These are phyloP conservation scores for Vaccinium vitisidaea DNA, from an alignment of 148 eudicot species.

Conservation along the genomic window DNA sequence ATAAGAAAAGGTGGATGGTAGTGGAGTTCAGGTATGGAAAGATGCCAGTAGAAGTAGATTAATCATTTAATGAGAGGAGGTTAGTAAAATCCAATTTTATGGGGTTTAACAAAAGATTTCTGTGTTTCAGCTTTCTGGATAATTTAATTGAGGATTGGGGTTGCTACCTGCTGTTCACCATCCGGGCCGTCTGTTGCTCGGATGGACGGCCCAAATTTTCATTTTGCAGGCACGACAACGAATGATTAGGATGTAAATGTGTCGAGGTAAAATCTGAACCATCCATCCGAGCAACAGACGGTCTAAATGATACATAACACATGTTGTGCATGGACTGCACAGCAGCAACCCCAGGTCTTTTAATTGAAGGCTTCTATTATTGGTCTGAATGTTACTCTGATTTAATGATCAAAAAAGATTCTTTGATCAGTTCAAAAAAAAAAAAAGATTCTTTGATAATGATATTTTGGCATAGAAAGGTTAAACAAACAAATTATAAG, in stretches of 20 bases:
- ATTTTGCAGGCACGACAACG: no score
- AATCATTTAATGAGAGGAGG: slow-evolving; percentile 22
- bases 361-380: slow-evolving; percentile 19
- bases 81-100: slow-evolving; percentile 22
- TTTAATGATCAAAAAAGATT: slow-evolving; percentile 37
- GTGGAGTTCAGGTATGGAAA: slow-evolving; percentile 47
- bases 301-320: no score
- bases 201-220: no score
- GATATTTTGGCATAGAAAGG: slow-evolving; percentile 27
- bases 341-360: no score
- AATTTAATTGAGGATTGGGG: background rate
- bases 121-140: slow-evolving; percentile 14
- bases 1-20: slow-evolving; percentile 20
- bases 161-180: no score
- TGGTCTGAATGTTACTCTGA: slow-evolving; percentile 24
- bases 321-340: no score
- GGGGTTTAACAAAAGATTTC: slow-evolving; percentile 15
- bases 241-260: no score
- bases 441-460: slow-evolving; percentile 40
- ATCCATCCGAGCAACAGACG: no score
- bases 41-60: slow-evolving; percentile 24
- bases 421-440: no score
- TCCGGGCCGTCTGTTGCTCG: no score
- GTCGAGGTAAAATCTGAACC: no score
- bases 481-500: slow-evolving; percentile 17